These are phyloP conservation scores for Ormosia semicastrata DNA, from an alignment of 306 rosid species.

Conservation along the genomic window DNA sequence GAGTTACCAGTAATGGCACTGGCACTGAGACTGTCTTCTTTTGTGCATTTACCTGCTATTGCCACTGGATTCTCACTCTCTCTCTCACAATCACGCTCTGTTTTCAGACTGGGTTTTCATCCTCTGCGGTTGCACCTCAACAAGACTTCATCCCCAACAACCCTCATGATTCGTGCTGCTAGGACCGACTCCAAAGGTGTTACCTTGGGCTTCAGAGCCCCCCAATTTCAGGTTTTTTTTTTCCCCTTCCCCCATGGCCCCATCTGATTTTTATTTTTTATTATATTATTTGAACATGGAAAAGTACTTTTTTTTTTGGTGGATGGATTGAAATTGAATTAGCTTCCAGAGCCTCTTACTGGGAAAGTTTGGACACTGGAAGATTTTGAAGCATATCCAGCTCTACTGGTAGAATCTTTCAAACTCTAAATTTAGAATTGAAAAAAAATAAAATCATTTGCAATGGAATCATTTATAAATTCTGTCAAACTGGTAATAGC, in stretches of 20 bases:
- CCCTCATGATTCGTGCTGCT: conserved; percentile 55
- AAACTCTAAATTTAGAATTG: not conserved
- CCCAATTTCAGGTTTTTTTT: too few species aligned
- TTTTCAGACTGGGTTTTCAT: conserved; percentile 46
- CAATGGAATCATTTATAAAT: not conserved
- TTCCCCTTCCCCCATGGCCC: not conserved
- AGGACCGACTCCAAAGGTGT: conserved; percentile 62
- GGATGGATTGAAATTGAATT: conserved; percentile 33
- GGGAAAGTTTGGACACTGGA: conserved; percentile 80
- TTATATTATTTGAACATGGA: not conserved
- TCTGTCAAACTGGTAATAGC: not conserved
- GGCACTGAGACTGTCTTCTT: conserved; percentile 5
- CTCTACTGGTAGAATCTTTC: conserved; percentile 60
- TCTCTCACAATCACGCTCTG: conserved; percentile 21
- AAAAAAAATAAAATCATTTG: not conserved
- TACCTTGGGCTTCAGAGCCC: too few species aligned
- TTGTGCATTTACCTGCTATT: conserved; percentile 23
- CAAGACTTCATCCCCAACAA: conserved; percentile 30
- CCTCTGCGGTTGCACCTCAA: conserved; percentile 30
- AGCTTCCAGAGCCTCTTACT: conserved; percentile 93
- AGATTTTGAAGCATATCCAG: conserved; percentile 91
- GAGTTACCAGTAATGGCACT: conserved; percentile 37
- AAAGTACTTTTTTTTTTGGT: not conserved
- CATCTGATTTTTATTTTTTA: not conserved
- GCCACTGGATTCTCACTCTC: conserved; percentile 25